Conservation (phyloP, 768 basidiomycete species). For the Auricularia sp. region DNA sequence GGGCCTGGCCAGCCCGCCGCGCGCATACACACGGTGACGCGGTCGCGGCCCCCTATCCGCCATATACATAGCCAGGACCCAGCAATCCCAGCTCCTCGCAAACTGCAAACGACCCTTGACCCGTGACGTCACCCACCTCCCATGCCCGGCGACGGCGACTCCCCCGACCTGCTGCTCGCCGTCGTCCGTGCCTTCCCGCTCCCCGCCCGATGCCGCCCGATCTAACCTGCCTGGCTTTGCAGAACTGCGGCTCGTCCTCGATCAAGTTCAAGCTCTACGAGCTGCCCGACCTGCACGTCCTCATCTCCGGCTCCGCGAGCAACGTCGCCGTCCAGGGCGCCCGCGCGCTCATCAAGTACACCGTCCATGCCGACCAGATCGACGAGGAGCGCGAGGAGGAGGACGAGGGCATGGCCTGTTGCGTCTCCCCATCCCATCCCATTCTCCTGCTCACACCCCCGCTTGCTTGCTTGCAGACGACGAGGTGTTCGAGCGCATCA, state of each 20-base stretch:
- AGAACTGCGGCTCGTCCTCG: slow-evolving; percentile 18
- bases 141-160: neutral
- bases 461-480: neutral
- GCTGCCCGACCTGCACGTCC: slow-evolving; percentile 6
- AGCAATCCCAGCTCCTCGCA: too few species aligned
- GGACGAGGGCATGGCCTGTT: slow-evolving; percentile 12
- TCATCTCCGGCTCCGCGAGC: slow-evolving; percentile 12
- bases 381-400: slow-evolving; percentile 9
- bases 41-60: too few species aligned
- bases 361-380: slow-evolving; percentile 7
- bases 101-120: too few species aligned
- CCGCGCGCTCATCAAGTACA: slow-evolving; percentile 8
- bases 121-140: neutral
- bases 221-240: too few species aligned
- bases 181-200: neutral
- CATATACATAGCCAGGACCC: too few species aligned
- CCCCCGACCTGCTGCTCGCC: neutral
- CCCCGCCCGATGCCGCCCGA: too few species aligned
- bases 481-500: slow-evolving; percentile 1
- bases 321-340: slow-evolving; percentile 9
- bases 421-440: neutral
- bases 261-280: slow-evolving; percentile 21
- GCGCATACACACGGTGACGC: too few species aligned
- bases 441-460: neutral
- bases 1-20: too few species aligned